Evolutionary conservation across 805 yeast species (phyloP).

Genomic region (Vanderwaltozyma polyspora): DNA sequence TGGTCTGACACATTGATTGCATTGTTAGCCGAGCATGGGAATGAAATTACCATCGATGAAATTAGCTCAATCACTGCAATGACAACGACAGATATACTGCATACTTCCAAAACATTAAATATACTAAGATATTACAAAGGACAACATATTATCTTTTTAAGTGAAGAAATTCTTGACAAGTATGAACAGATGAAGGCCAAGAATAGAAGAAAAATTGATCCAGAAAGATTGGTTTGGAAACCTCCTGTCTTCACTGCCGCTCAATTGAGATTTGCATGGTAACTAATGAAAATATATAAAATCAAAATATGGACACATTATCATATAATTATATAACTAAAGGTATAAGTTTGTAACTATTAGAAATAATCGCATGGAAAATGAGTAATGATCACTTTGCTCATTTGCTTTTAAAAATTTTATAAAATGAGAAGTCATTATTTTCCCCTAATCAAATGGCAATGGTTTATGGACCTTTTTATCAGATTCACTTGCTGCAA

Average conservation of each 20-base stretch:
- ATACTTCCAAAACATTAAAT: constrained; percentile 83
- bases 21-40: constrained; percentile 51
- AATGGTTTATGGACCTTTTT: constrained; percentile 31
- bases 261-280: constrained; percentile 94
- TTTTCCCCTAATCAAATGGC: constrained; percentile 48
- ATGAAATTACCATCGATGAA: constrained; percentile 79
- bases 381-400: too few relatives aligned
- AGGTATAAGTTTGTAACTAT: too few relatives aligned
- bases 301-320: background rate
- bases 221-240: constrained; percentile 69
- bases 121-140: constrained; percentile 90
- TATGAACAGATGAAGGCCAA: constrained; percentile 63
- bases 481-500: constrained; percentile 67
- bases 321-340: too few relatives aligned
- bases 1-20: constrained; percentile 89
- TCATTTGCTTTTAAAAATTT: too few relatives aligned
- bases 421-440: background rate
- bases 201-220: constrained; percentile 65
- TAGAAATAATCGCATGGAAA: too few relatives aligned
- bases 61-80: constrained; percentile 76
- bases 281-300: constrained; percentile 3
- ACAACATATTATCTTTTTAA: constrained; percentile 80
- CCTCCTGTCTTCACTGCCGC: constrained; percentile 94
- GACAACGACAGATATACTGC: constrained; percentile 93
- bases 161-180: constrained; percentile 67